Conservation (phyloP, 495 filamentous ascomycete genomes). For the Aspergillus funiculosus region DNA sequence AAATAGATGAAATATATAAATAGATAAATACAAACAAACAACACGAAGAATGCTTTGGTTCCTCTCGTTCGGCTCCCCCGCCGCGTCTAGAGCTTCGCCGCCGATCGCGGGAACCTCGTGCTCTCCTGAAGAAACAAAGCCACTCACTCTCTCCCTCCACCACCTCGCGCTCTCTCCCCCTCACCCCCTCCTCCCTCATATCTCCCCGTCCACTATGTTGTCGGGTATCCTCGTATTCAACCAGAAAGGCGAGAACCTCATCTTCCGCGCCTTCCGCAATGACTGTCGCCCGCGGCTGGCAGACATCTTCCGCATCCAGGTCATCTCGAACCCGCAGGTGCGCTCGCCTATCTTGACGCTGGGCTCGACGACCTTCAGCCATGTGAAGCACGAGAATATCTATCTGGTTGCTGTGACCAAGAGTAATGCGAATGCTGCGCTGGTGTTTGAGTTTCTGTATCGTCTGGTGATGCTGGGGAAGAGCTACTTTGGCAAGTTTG, state of each 20-base stretch:
- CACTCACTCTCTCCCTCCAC: neutral
- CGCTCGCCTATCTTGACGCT: conserved; percentile 96
- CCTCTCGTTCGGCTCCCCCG: neutral
- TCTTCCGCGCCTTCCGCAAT: conserved; percentile 96
- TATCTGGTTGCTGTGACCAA: conserved; percentile 97
- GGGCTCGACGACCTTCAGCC: conserved; percentile 96
- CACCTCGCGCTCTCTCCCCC: conserved; percentile 13
- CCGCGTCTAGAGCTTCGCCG: neutral
- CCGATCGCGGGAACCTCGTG: neutral
- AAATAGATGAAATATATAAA: too few species aligned
- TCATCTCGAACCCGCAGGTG: conserved; percentile 97
- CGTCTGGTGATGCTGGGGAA: conserved; percentile 83
- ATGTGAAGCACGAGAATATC: conserved; percentile 99
- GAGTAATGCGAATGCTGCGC: conserved; percentile 98
- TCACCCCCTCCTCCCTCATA: conserved; percentile 18
- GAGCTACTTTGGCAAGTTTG: conserved; percentile 97
- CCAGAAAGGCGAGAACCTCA: conserved; percentile 99
- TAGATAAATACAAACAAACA: too few species aligned
- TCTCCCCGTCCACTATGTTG: conserved; percentile 59
- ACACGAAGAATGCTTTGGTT: too few species aligned
- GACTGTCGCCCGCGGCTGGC: conserved; percentile 95
- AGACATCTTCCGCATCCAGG: conserved; percentile 99
- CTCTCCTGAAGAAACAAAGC: neutral
- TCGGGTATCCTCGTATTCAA: conserved; percentile 98
- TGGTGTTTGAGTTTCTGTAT: conserved; percentile 98